phyloP scores from a whole-genome alignment of 108 stramenopile genomes.

The Skeletonema marinoi region DNA sequence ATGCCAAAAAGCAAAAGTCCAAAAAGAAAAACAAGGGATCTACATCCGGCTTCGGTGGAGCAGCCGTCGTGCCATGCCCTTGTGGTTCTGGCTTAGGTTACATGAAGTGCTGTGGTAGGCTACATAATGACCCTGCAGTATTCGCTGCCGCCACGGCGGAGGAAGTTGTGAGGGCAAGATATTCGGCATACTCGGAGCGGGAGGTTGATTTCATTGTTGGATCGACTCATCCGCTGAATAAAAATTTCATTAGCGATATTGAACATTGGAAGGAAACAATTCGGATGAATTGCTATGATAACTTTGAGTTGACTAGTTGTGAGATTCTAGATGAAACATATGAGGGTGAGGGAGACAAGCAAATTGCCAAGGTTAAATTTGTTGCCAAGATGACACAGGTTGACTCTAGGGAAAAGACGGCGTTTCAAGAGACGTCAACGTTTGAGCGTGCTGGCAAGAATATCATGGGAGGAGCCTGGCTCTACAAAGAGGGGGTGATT shows the following conservation, averaged over 20 bases:
- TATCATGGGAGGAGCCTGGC: slow-evolving; percentile 63
- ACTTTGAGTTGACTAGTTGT: slow-evolving; percentile 69
- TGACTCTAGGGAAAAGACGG: slow-evolving; percentile 68
- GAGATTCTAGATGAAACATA: slow-evolving; percentile 57
- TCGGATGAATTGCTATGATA: slow-evolving; percentile 71
- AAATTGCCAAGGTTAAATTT: slow-evolving; percentile 65
- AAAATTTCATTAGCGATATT: slow-evolving; percentile 55
- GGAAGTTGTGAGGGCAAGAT: slow-evolving; percentile 69
- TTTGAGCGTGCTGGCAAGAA: slow-evolving; percentile 66
- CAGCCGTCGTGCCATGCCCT: slow-evolving; percentile 65
- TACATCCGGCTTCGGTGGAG: slow-evolving; percentile 70
- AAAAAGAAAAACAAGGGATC: slow-evolving; percentile 47
- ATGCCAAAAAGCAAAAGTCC: slow-evolving; percentile 36
- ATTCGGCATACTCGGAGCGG: slow-evolving; percentile 75
- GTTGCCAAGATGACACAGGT: slow-evolving; percentile 61
- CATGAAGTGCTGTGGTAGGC: slow-evolving; percentile 62
- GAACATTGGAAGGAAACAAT: slow-evolving; percentile 69
- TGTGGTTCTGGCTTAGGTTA: slow-evolving; percentile 61
- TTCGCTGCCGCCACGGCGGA: slow-evolving; percentile 56
- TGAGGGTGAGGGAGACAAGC: slow-evolving; percentile 47
- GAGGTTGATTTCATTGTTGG: slow-evolving; percentile 67
- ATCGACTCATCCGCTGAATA: slow-evolving; percentile 49
- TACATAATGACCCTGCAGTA: slow-evolving; percentile 56
- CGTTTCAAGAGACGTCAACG: slow-evolving; percentile 72
- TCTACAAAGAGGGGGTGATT: slow-evolving; percentile 55